Percentiles rank a stretch among this genome's conserved stretches.
These are phyloP conservation scores for Phyllosticta capitalensis DNA, from an alignment of 2,329 filamentous ascomycete genomes.

Conservation along the genomic window DNA sequence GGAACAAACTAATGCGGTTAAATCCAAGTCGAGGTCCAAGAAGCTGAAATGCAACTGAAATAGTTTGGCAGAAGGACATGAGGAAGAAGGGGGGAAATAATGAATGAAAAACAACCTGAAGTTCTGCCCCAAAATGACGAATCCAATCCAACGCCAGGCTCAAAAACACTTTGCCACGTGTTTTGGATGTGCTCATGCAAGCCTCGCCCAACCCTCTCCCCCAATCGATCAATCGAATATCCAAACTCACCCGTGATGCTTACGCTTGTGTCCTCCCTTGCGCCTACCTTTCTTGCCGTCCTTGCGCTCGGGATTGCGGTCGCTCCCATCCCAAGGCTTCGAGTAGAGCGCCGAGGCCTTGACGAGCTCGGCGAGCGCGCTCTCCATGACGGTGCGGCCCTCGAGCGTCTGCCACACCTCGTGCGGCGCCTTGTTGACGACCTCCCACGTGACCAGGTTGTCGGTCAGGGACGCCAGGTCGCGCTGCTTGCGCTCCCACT, in stretches of 20 bases:
- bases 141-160: background rate
- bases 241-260: background rate
- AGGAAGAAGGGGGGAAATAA: no score
- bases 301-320: background rate
- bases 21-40: no score
- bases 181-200: background rate
- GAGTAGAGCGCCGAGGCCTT: slow-evolving; percentile 20
- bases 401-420: slow-evolving; percentile 72
- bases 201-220: background rate
- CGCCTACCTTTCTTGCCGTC: background rate
- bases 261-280: background rate
- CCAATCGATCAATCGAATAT: background rate
- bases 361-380: slow-evolving; percentile 63
- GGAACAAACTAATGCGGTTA: no score
- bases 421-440: slow-evolving; percentile 75
- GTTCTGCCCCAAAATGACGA: background rate
- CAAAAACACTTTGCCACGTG: background rate
- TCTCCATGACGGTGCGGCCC: slow-evolving; percentile 67
- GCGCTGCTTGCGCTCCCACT: slow-evolving; percentile 78
- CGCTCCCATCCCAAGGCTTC: slow-evolving; percentile 2
- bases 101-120: no score
- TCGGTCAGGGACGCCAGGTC: slow-evolving; percentile 73
- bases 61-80: background rate
- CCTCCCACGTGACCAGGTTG: slow-evolving; percentile 73
- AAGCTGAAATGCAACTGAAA: background rate